These are phyloP conservation scores for Suillus subluteus DNA, from an alignment of 768 basidiomycete genomes.

Conservation along the genomic window DNA sequence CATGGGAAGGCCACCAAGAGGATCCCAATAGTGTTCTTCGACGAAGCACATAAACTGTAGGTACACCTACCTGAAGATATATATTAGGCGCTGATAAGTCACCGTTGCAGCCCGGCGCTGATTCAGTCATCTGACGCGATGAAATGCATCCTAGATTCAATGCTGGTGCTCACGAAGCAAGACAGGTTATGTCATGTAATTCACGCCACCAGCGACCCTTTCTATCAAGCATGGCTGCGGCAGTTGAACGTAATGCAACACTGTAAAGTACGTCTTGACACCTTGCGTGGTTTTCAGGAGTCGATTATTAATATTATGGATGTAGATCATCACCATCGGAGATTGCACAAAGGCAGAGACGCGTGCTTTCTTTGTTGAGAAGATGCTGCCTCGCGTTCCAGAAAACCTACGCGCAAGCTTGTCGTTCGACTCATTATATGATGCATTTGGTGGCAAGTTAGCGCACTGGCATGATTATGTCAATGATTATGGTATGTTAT, in stretches of 20 bases:
- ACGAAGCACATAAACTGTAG: slow-evolving; percentile 85
- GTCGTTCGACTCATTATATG: slow-evolving; percentile 73
- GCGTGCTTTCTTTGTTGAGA: slow-evolving; percentile 64
- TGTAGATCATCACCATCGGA: slow-evolving; percentile 74
- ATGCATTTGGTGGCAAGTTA: slow-evolving; percentile 83
- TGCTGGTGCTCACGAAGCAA: slow-evolving; percentile 87
- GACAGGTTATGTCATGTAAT: slow-evolving; percentile 84
- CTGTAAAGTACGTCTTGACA: slow-evolving; percentile 58
- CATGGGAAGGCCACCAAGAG: slow-evolving; percentile 55
- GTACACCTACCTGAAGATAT: slow-evolving; percentile 22
- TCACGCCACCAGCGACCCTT: slow-evolving; percentile 82
- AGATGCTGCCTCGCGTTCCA: slow-evolving; percentile 70
- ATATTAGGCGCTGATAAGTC: slow-evolving; percentile 8
- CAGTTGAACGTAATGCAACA: slow-evolving; percentile 83
- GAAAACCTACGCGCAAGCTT: slow-evolving; percentile 56
- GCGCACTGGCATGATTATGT: slow-evolving; percentile 84
- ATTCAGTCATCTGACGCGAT: slow-evolving; percentile 80
- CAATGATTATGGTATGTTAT: slow-evolving; percentile 62
- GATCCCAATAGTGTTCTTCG: slow-evolving; percentile 81
- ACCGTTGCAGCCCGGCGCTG: slow-evolving; percentile 57
- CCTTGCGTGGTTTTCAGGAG: not conserved
- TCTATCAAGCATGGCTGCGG: slow-evolving; percentile 83
- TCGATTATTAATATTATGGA: not conserved
- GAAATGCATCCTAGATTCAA: slow-evolving; percentile 84
- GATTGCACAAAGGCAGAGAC: slow-evolving; percentile 79